These are phyloP conservation scores for Trichoderma harzianum DNA, from an alignment of 2,329 filamentous ascomycete genomes.

Conservation along the genomic window DNA sequence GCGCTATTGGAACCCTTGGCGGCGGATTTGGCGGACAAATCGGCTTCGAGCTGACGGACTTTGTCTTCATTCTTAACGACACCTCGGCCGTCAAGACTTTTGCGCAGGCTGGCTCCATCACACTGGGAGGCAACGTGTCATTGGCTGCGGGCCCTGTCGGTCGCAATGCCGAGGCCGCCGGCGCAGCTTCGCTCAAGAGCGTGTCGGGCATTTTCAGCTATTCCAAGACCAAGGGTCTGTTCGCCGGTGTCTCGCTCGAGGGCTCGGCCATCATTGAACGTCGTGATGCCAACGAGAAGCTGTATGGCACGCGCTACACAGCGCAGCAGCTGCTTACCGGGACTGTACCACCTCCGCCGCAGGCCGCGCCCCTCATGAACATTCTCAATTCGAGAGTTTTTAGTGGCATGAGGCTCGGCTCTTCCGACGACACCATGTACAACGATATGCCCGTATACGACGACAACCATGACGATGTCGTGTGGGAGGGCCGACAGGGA, in stretches of 20 bases:
- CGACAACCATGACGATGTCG: constrained; percentile 73
- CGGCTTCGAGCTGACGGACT: constrained; percentile 84
- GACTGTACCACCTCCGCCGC: constrained; percentile 70
- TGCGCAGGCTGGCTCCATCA: constrained; percentile 85
- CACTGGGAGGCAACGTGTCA: constrained; percentile 92
- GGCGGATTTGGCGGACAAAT: constrained; percentile 84
- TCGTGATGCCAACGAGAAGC: constrained; percentile 93
- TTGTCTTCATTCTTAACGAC: constrained; percentile 98
- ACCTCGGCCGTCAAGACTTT: constrained; percentile 85
- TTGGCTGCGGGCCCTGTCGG: constrained; percentile 92
- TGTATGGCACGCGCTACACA: constrained; percentile 81
- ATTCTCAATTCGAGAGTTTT: constrained; percentile 85
- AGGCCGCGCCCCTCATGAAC: constrained; percentile 78
- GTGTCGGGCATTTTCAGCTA: constrained; percentile 95
- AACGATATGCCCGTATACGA: constrained; percentile 92
- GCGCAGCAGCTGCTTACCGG: constrained; percentile 80
- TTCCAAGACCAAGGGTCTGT: constrained; percentile 95
- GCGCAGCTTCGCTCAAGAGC: constrained; percentile 83
- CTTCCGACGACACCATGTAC: constrained; percentile 68
- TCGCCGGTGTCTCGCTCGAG: constrained; percentile 92
- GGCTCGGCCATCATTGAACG: constrained; percentile 91
- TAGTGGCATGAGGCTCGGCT: constrained; percentile 55
- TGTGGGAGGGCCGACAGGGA: constrained; percentile 76
- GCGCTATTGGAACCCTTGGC: constrained; percentile 75
- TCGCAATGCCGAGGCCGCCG: constrained; percentile 91